Evolutionary conservation across 768 basidiomycete species (phyloP), one percentile per base, ranked within the genome.

Genomic region (Suillus fuscotomentosus): DNA sequence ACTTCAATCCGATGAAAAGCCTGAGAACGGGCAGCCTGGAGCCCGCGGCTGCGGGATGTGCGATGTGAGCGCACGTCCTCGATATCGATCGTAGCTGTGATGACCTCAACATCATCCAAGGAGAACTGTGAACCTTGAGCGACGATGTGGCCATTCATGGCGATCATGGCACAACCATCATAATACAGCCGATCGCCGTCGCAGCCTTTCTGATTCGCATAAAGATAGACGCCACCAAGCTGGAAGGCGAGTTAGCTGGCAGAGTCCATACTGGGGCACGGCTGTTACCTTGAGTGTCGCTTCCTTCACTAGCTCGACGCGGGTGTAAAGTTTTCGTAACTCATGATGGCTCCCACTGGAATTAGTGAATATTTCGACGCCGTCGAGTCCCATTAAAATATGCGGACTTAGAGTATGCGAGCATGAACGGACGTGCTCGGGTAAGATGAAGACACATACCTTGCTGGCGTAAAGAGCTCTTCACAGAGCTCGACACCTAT

Each of bases 261-360:
- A 41, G 11, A 43, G 8, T n/a, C 39, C 14, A 31, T 20, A 62
- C 6, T 15, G 36, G 42, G 7, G 7, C 60, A 38, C 5, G 36
- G 5, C 13, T 24, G 66, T 63, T 68, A 92, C 97, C 86, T 99
- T 99, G 65, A 90, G 80, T 1, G 97, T 99, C 1, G 97, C 97
- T 73, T 98, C 97, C 71, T 93, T 95, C 78, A 99, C 98, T 13
- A 99, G 82, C 66, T 99, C 95, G 2, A 99, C 86, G 8, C 97
- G 88, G 9, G 86, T 88, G 72, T 94, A 87, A 31, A 99, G 84
- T 76, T 99, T 99, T n/a, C 97, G 89, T 31, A 99, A 87, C 73
- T 99, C 97, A 71, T 99, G 97, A 73, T 99, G 97, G 75, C 94
- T 97, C 5, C 95, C 97, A 67, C 94, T 96, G 1, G 97, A 99